Evolutionary conservation across 1,284 basidiomycete species (phyloP).

Genomic region (Rhizoctonia solani): DNA sequence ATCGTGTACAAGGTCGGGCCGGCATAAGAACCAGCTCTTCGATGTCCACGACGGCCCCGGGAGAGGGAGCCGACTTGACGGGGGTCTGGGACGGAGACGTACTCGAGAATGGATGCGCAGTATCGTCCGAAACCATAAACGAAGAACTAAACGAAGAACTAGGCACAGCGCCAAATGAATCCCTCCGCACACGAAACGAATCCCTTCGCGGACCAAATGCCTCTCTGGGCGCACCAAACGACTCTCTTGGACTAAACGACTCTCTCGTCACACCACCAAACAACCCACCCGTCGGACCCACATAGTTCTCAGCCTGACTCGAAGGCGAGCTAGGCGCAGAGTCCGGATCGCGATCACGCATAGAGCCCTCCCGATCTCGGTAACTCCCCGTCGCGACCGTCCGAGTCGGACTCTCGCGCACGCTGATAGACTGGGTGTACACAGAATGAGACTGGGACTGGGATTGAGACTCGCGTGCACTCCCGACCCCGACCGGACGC

Average conservation of each 20-base stretch:
- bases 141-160: neutral
- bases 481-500: neutral
- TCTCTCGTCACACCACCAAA: no score
- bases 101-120: constrained; percentile 24
- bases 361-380: constrained; percentile 7
- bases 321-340: constrained; percentile 11
- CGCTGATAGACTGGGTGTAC: neutral
- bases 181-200: neutral
- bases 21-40: constrained; percentile 25
- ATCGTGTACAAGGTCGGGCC: constrained; percentile 31
- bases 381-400: neutral
- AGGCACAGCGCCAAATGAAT: constrained; percentile 28
- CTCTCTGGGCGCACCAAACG: neutral
- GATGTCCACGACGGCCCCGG: constrained; percentile 3
- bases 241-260: no score
- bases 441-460: neutral
- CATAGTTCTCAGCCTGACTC: neutral
- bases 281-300: no score
- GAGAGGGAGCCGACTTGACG: neutral
- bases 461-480: constrained; percentile 14
- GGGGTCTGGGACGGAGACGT: no score
- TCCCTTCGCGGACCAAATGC: neutral
- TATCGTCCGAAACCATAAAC: neutral
- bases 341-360: neutral
- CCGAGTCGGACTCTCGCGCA: constrained; percentile 16